Evolutionary conservation across 495 filamentous ascomycete species (phyloP).

Genomic region (Extremus antarcticus): DNA sequence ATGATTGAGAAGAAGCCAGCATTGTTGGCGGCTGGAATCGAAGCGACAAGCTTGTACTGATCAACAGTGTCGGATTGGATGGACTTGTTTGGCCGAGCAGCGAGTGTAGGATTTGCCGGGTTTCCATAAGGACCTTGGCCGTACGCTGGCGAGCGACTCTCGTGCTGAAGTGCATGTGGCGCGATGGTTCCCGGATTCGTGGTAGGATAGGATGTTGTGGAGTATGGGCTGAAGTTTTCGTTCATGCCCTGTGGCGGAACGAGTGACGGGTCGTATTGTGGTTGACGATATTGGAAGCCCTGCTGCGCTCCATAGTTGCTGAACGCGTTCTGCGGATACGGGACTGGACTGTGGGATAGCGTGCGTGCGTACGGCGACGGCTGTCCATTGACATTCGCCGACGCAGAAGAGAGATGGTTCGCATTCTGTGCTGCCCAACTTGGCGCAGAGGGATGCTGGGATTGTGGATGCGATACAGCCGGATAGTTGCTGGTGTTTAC

Average conservation of each 20-base stretch:
- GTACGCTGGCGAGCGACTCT: constrained; percentile 3
- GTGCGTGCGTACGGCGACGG: constrained; percentile 12
- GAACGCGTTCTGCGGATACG: constrained; percentile 17
- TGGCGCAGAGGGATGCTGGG: constrained; percentile 2
- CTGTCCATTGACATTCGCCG: background rate
- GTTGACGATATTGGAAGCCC: constrained; percentile 7
- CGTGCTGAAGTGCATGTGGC: constrained; percentile 27
- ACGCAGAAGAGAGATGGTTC: constrained; percentile 11
- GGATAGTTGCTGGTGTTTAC: constrained; percentile 15
- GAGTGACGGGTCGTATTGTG: constrained; percentile 14
- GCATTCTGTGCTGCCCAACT: constrained; percentile 15
- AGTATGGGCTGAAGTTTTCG: constrained; percentile 12
- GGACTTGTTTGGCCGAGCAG: background rate
- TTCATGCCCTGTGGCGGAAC: background rate
- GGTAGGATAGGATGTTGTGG: background rate
- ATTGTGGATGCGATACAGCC: constrained; percentile 2
- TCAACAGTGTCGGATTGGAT: background rate
- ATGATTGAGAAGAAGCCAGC: constrained; percentile 30
- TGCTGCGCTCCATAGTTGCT: background rate
- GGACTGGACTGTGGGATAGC: constrained; percentile 19
- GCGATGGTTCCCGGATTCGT: constrained; percentile 23
- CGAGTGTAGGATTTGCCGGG: background rate
- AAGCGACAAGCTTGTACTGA: constrained; percentile 8
- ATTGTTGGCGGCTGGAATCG: constrained; percentile 27
- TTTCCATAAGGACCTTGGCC: background rate